phyloP scores from a whole-genome alignment of 169 alveolate genomes.

The Theileria annulata region DNA sequence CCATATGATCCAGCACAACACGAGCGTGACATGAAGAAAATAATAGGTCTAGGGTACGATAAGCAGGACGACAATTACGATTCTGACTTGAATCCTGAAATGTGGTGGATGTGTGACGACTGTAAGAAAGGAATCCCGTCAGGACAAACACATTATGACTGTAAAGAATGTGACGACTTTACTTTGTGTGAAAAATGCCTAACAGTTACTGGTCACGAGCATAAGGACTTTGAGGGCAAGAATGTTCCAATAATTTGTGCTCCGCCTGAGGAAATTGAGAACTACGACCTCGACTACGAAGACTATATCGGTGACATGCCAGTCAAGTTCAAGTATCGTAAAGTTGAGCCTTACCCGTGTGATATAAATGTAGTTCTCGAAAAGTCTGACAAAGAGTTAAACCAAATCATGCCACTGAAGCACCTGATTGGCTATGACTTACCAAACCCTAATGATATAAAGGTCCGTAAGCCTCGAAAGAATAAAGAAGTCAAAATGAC shows the following conservation, averaged over 20 bases:
- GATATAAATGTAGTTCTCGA: slow-evolving; percentile 64
- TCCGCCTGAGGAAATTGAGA: slow-evolving; percentile 38
- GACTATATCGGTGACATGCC: slow-evolving; percentile 78
- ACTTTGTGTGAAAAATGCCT: slow-evolving; percentile 71
- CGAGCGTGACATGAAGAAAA: slow-evolving; percentile 51
- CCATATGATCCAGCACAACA: slow-evolving; percentile 63
- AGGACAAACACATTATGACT: slow-evolving; percentile 69
- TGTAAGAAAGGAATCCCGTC: slow-evolving; percentile 68
- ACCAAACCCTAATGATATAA: slow-evolving; percentile 7
- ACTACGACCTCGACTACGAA: slow-evolving; percentile 66
- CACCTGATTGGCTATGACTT: slow-evolving; percentile 47
- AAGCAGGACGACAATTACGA: slow-evolving; percentile 7
- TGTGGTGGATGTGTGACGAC: slow-evolving; percentile 78
- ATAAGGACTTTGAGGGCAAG: slow-evolving; percentile 50
- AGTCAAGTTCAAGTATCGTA: slow-evolving; percentile 71
- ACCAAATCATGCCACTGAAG: slow-evolving; percentile 65
- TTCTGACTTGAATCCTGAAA: slow-evolving; percentile 48
- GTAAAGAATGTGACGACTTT: slow-evolving; percentile 71
- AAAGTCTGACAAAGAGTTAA: slow-evolving; percentile 68
- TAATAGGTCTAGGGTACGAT: slow-evolving; percentile 33
- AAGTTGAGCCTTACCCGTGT: slow-evolving; percentile 65
- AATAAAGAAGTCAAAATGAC: background rate
- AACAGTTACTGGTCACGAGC: slow-evolving; percentile 67
- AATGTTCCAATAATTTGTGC: slow-evolving; percentile 64
- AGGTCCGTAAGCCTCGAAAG: background rate